phyloP scores from a whole-genome alignment of 192 early-diverging fungal genomes.

The Coemansia sp. region DNA sequence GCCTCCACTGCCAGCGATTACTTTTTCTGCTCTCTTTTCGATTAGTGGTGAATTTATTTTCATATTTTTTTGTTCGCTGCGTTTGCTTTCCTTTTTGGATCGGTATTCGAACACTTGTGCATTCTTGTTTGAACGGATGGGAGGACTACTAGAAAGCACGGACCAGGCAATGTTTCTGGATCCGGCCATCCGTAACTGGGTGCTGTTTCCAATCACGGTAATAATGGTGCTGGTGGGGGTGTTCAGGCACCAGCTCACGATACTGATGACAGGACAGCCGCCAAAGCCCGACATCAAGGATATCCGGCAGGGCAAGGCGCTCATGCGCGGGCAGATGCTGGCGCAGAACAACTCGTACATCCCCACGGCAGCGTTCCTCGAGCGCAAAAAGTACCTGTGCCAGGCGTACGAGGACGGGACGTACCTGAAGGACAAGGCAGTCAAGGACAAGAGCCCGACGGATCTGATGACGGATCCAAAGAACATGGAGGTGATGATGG shows the following conservation, averaged over 20 bases:
- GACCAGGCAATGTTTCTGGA: slow-evolving; percentile 69
- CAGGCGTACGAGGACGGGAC: slow-evolving; percentile 77
- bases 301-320: slow-evolving; percentile 78
- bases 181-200: slow-evolving; percentile 87
- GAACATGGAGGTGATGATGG: slow-evolving; percentile 95
- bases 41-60: neutral
- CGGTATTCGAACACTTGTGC: neutral
- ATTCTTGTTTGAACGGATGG: slow-evolving; percentile 21
- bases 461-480: slow-evolving; percentile 92
- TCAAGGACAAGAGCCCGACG: slow-evolving; percentile 56
- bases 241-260: slow-evolving; percentile 88
- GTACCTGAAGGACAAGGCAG: slow-evolving; percentile 83
- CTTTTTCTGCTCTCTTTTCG: neutral
- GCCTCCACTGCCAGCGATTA: too few relatives aligned
- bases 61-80: neutral
- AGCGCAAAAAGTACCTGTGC: slow-evolving; percentile 69
- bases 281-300: slow-evolving; percentile 77
- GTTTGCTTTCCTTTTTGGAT: neutral
- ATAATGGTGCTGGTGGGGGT: slow-evolving; percentile 97
- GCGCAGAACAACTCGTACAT: slow-evolving; percentile 69
- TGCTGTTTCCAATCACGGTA: slow-evolving; percentile 93
- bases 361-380: slow-evolving; percentile 67
- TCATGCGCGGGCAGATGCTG: slow-evolving; percentile 70
- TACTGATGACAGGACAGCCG: slow-evolving; percentile 80
- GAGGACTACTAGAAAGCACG: slow-evolving; percentile 36